These are phyloP conservation scores for Lichtheimia corymbifera DNA, from an alignment of 371 early-diverging fungal genomes.

Conservation along the genomic window DNA sequence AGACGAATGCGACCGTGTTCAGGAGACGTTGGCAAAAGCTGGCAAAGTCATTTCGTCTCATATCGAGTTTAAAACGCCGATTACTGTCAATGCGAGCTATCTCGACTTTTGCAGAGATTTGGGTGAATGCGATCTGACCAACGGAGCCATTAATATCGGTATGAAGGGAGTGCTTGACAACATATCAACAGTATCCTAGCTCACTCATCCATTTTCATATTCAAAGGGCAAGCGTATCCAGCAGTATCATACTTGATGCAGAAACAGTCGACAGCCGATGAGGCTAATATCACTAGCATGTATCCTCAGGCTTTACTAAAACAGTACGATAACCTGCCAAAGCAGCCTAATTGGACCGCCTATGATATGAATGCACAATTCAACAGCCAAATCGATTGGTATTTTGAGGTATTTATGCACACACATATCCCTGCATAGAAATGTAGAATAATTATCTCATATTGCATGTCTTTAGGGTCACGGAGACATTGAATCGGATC, in stretches of 20 bases:
- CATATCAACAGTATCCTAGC: background rate
- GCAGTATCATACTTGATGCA: slow-evolving; percentile 44
- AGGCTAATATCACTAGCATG: slow-evolving; percentile 43
- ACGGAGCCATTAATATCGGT: slow-evolving; percentile 36
- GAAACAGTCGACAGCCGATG: slow-evolving; percentile 2
- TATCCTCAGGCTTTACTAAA: slow-evolving; percentile 71
- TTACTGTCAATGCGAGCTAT: slow-evolving; percentile 59
- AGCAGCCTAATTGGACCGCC: slow-evolving; percentile 27
- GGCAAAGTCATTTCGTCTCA: slow-evolving; percentile 35
- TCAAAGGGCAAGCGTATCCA: slow-evolving; percentile 40
- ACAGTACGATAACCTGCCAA: slow-evolving; percentile 43
- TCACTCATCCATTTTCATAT: background rate
- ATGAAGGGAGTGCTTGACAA: background rate
- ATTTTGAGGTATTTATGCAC: slow-evolving; percentile 32
- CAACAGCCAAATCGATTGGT: slow-evolving; percentile 57
- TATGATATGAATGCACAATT: slow-evolving; percentile 67
- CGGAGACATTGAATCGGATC: slow-evolving; percentile 11
- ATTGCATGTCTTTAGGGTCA: too few species aligned
- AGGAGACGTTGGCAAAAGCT: slow-evolving; percentile 30
- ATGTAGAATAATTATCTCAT: too few species aligned
- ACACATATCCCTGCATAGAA: too few species aligned
- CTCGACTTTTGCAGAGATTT: slow-evolving; percentile 48
- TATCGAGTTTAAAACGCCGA: slow-evolving; percentile 39
- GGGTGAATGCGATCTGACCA: slow-evolving; percentile 27
- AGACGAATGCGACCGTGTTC: slow-evolving; percentile 27